Percentiles rank a stretch among this genome's conserved stretches.
phyloP scores from a whole-genome alignment of 768 basidiomycete species.

The Pulveroboletus sp. region DNA sequence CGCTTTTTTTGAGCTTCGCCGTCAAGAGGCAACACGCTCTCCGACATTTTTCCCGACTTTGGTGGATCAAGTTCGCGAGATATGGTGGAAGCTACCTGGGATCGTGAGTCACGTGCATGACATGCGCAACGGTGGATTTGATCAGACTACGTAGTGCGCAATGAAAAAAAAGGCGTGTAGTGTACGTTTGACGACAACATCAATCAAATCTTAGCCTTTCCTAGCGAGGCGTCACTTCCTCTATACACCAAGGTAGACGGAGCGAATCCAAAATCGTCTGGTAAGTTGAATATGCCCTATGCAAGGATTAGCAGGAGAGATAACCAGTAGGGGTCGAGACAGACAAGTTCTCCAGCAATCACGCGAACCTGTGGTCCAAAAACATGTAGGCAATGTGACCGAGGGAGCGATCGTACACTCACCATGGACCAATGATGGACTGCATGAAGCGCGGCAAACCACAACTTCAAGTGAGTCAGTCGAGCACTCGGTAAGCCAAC shows the following conservation, averaged over 20 bases:
- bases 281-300: slow-evolving; percentile 60
- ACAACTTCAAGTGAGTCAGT: slow-evolving; percentile 48
- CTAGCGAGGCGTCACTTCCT: slow-evolving; percentile 61
- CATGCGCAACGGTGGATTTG: neutral
- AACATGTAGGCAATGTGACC: neutral
- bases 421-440: slow-evolving; percentile 94
- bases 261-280: slow-evolving; percentile 81
- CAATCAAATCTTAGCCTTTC: slow-evolving; percentile 59
- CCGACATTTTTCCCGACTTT: slow-evolving; percentile 28
- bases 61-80: neutral
- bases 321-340: slow-evolving; percentile 21
- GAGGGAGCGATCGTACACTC: slow-evolving; percentile 20
- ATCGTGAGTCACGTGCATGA: neutral
- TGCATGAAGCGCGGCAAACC: slow-evolving; percentile 85
- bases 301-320: slow-evolving; percentile 8
- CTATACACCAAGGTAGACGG: slow-evolving; percentile 80
- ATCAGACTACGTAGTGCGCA: neutral
- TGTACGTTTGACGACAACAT: slow-evolving; percentile 4
- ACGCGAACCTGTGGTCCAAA: slow-evolving; percentile 60
- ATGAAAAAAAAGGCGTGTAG: slow-evolving; percentile 9
- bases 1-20: slow-evolving; percentile 81
- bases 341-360: slow-evolving; percentile 78
- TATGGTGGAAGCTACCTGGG: neutral
- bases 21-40: slow-evolving; percentile 56
- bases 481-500: neutral